Base-by-base conservation (phyloP, 768 basidiomycete genomes). In the Leccinum arenicola region DNA sequence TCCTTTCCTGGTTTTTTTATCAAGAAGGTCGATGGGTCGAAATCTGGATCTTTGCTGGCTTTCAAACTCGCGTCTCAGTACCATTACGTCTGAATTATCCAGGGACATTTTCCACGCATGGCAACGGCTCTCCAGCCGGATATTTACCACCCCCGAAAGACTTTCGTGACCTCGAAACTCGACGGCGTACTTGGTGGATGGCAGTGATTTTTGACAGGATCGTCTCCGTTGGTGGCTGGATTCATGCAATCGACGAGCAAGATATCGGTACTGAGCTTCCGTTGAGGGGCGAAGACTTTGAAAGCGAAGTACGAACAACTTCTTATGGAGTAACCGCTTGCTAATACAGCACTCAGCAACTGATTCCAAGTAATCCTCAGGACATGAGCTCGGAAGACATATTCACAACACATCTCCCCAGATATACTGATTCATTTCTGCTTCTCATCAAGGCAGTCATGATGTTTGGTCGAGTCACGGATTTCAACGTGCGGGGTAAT, bases 141-240 rank as follows among this genome's bases (percentile, higher is more conserved):
- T 94, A 92, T 72, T 76, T 94, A 14, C 84, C 87, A 3, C 89
- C 91, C 14, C 91, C 91, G 0, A 89, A 83, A 68, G 88, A 89
- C 68, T 70, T 84, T 47, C 82, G 82, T 19, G 92, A 93, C 62
- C 73, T 92, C 56, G 91, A 94, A 74, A 86, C 83, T 47, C 79
- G 91, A 60, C 80, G 92, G 52, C 81, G 92, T 54, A 88, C 91
- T 5, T 94, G 92, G 92, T 94, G 91, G 91, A 92, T 92, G 89
- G 86, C 89, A 19, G 84, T 94, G 43, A 74, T 92, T 50, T 93
- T 93, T 70, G 91, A 94, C 72, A 87, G 91, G 29, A 91, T 92
- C 50, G 84, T 83, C 36, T 87, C 86, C 38, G 83, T 87, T 25
- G 91, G 90, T 47, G 91, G 92, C 17, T 94, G 92, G 92, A 80